Base-by-base conservation (phyloP, 2,329 filamentous ascomycete species). In the Dactylonectria estremocensis region DNA sequence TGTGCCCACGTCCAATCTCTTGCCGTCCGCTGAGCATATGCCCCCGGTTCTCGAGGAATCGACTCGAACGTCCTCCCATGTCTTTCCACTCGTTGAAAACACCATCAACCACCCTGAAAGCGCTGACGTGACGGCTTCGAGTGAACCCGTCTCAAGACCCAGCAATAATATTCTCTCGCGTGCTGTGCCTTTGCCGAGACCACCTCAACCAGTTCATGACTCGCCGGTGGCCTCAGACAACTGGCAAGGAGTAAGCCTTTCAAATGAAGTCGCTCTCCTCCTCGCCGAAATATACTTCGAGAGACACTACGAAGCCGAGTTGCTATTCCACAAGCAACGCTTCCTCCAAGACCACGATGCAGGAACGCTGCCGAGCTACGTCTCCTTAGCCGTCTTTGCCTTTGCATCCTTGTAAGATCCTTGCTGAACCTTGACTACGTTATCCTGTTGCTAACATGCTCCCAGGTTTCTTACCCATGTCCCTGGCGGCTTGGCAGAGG, bases 201-300 rank as follows among this genome's bases (percentile, higher is more conserved):
- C 35, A 5, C 4, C 35, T 6, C 35, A 40, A 40, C 16, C 11
- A 13, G 35, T 16, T 14, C 35, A 14, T 40, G 35, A 40, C 35
- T 40, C 35, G 11, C 16, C 6, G 35, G 35, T 14, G 35, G 14
- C 13, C 35, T 40, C 35, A 16, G 35, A 28, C 7, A 28, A 28
- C 24, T 28, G 35, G 35, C 35, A 40, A 16, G 35, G 35, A 5
- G 35, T 40, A 3, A 40, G 35, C 35, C 35, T 40, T 16, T 40
- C 35, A 13, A 40, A 16, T 16, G 48, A 50, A 50, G 48, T 50
- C 11, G 48, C 48, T 50, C 22, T 50, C 5, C 24, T 50, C 14
- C 48, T 50, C 13, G 24, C 24, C 22, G 48, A 50, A 20, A 50
- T 50, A 20, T 50, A 50, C 20, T 50, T 50, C 22, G 48, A 50